Conservation (phyloP, 257 asterid species). For the Solanum commersonii region DNA sequence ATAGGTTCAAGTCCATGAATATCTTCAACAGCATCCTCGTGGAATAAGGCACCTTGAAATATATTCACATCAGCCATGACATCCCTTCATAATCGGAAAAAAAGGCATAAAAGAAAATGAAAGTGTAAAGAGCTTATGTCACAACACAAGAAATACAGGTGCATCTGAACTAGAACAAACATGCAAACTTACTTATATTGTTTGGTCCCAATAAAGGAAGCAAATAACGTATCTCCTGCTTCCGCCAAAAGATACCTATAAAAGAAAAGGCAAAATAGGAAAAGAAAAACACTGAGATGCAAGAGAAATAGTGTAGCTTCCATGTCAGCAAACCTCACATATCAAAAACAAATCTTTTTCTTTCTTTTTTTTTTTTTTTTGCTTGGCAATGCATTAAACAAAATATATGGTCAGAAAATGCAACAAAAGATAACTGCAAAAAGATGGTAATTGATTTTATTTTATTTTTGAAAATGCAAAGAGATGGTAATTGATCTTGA, state of each 20-base stretch:
- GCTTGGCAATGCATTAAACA: neutral
- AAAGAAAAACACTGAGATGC: neutral
- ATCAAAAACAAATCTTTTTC: neutral
- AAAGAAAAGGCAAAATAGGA: conserved; percentile 3
- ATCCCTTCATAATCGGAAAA: conserved; percentile 80
- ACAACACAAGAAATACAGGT: conserved; percentile 7
- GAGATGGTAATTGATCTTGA: neutral
- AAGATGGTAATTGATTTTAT: neutral
- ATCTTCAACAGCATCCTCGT: conserved; percentile 51
- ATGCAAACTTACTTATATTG: conserved; percentile 69
- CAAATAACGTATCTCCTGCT: conserved; percentile 95
- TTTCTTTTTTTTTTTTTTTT: neutral
- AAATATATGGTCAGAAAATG: neutral
- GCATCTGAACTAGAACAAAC: neutral
- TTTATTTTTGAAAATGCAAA: neutral
- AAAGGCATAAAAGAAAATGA: conserved; percentile 41
- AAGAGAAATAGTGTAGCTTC: neutral
- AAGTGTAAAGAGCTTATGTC: conserved; percentile 27
- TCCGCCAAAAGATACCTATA: conserved; percentile 89
- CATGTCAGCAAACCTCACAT: neutral
- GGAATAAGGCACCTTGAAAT: conserved; percentile 99
- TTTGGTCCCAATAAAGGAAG: conserved; percentile 95
- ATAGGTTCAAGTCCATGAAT: conserved; percentile 29
- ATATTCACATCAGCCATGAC: conserved; percentile 99
- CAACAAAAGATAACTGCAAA: neutral